A percentile compares a stretch with the other conserved stretches of the same genome.
phyloP scores from a whole-genome alignment of 495 filamentous ascomycete genomes.

The Chaetomium tenue region DNA sequence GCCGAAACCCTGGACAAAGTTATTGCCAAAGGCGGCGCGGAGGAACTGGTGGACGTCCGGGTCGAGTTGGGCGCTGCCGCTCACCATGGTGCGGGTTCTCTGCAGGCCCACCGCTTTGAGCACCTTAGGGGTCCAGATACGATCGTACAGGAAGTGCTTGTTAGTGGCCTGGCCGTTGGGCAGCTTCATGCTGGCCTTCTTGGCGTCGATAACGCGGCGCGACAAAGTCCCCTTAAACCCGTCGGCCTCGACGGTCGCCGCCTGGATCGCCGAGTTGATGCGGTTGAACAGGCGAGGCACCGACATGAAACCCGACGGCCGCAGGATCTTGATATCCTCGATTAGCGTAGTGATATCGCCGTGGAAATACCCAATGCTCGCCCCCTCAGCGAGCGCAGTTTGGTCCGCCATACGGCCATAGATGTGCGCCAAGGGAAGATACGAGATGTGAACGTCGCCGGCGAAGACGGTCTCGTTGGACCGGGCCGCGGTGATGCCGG shows the following conservation, averaged over 20 bases:
- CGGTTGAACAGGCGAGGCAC: conserved; percentile 91
- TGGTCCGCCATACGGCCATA: conserved; percentile 85
- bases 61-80: conserved; percentile 88
- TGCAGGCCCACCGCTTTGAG: conserved; percentile 77
- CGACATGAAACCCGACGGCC: conserved; percentile 79
- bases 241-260: conserved; percentile 70
- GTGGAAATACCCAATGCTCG: conserved; percentile 88
- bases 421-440: conserved; percentile 93
- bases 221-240: conserved; percentile 83
- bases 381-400: conserved; percentile 66
- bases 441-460: conserved; percentile 70
- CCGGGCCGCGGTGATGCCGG: conserved; percentile 62
- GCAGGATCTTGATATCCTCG: conserved; percentile 86
- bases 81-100: conserved; percentile 68
- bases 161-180: conserved; percentile 68
- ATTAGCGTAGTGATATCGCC: conserved; percentile 84
- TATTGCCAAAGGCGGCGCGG: conserved; percentile 73
- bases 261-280: conserved; percentile 78
- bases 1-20: conserved; percentile 88
- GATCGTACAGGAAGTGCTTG: conserved; percentile 83
- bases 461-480: conserved; percentile 47
- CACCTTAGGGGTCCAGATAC: conserved; percentile 91
- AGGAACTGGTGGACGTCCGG: conserved; percentile 86
- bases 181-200: conserved; percentile 73
- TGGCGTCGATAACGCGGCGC: conserved; percentile 72